phyloP scores from a whole-genome alignment of 2,329 filamentous ascomycete species.

The Ambrosiella xylebori region DNA sequence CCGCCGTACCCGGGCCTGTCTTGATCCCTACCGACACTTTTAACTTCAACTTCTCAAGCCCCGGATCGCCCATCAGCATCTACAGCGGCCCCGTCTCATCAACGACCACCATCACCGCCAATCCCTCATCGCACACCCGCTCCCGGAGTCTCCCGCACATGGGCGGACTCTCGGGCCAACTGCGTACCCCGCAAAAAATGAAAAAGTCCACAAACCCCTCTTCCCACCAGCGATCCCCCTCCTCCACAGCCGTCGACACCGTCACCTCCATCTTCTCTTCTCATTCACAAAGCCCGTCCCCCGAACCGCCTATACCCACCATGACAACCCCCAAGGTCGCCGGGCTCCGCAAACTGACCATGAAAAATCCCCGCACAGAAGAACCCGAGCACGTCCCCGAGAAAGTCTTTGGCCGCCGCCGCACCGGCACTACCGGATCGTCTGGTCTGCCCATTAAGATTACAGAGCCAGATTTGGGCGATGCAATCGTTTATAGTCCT shows the following conservation, averaged over 20 bases:
- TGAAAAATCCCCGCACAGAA: not conserved
- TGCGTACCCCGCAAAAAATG: constrained; percentile 12
- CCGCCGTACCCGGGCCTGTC: not conserved
- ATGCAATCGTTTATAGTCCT: not conserved
- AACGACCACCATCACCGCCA: not conserved
- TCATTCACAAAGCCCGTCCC: not conserved
- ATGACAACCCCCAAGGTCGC: not conserved
- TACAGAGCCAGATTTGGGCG: not conserved
- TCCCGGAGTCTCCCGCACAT: constrained; percentile 10
- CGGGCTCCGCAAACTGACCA: not conserved
- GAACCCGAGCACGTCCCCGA: not conserved
- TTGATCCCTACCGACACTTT: not conserved
- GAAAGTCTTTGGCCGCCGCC: not conserved
- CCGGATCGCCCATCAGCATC: not conserved
- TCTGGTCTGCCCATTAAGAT: not conserved
- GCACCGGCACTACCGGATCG: not conserved
- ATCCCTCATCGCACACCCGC: not conserved
- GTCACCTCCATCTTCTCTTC: not conserved
- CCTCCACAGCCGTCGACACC: not conserved
- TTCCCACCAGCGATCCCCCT: not conserved
- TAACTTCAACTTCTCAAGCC: constrained; percentile 3
- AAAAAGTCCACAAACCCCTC: constrained; percentile 2
- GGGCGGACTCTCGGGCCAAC: constrained; percentile 5
- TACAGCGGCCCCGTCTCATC: not conserved
- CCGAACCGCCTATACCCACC: not conserved